Evolutionary conservation across 2,329 filamentous ascomycete species (phyloP).

Genomic region (Corinectria fuckeliana): DNA sequence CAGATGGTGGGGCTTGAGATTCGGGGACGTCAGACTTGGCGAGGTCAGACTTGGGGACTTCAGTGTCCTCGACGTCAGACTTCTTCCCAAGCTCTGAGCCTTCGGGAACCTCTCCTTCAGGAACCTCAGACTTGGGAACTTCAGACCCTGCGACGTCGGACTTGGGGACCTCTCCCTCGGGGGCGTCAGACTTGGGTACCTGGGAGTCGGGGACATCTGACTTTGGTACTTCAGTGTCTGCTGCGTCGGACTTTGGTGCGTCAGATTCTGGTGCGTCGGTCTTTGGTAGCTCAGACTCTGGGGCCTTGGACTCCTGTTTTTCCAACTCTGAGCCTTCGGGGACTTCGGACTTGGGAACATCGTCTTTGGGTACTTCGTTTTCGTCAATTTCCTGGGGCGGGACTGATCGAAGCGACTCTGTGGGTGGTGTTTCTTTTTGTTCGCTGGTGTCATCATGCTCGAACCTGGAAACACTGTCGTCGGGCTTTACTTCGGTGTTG

Average conservation of each 20-base stretch:
- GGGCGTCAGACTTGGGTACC: background rate
- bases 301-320: background rate
- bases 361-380: background rate
- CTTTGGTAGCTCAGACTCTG: background rate
- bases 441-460: slow-evolving; percentile 7
- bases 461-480: slow-evolving; percentile 21
- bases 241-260: background rate
- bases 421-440: background rate
- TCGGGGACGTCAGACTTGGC: slow-evolving; percentile 3
- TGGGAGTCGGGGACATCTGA: background rate
- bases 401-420: background rate
- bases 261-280: background rate
- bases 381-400: background rate
- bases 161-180: background rate
- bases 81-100: slow-evolving; percentile 39
- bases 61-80: slow-evolving; percentile 3
- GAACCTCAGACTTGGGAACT: background rate
- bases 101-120: background rate
- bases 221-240: background rate
- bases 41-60: background rate
- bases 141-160: background rate
- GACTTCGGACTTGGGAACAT: slow-evolving; percentile 7
- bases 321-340: background rate
- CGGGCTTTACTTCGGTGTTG: slow-evolving; percentile 11
- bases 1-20: background rate